Conservation (phyloP, 768 basidiomycete genomes). For the Pisolithus sp. region DNA sequence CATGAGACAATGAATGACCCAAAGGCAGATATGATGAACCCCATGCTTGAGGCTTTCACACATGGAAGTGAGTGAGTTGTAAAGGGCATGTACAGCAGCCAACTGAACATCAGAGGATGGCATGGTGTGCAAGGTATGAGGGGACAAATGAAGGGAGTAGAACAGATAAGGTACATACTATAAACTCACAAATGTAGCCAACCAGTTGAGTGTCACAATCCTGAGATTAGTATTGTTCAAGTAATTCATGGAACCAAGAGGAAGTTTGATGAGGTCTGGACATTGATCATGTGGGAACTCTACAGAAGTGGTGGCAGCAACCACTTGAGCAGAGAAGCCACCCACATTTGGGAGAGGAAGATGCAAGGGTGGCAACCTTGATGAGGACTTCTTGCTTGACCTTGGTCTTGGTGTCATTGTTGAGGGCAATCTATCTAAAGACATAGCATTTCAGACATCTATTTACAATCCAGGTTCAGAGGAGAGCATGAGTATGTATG, state of each 20-base stretch:
- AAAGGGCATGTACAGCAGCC: conserved; percentile 51
- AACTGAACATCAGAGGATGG: conserved; percentile 84
- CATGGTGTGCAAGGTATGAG: conserved; percentile 6
- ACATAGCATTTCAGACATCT: too few relatives aligned
- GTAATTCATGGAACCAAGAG: conserved; percentile 75
- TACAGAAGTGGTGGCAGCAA: conserved; percentile 86
- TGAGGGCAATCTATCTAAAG: conserved; percentile 69
- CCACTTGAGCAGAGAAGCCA: conserved; percentile 83
- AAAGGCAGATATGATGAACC: conserved; percentile 40
- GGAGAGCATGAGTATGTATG: too few relatives aligned
- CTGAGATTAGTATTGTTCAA: conserved; percentile 29
- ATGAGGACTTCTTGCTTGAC: too few relatives aligned
- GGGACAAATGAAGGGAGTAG: not conserved
- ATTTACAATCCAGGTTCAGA: too few relatives aligned
- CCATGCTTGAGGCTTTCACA: too few relatives aligned
- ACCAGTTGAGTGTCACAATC: too few relatives aligned
- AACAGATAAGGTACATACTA: too few relatives aligned
- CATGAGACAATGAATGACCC: conserved; percentile 1
- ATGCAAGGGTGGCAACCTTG: conserved; percentile 27
- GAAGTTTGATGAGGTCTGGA: conserved; percentile 81
- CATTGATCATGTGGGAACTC: conserved; percentile 87
- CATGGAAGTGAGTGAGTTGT: conserved; percentile 91
- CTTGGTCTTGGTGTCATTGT: conserved; percentile 49
- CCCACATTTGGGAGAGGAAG: conserved; percentile 66
- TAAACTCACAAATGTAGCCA: too few relatives aligned